These are phyloP conservation scores for Thymus quinquecostatus DNA, from an alignment of 257 asterid species.

Conservation along the genomic window DNA sequence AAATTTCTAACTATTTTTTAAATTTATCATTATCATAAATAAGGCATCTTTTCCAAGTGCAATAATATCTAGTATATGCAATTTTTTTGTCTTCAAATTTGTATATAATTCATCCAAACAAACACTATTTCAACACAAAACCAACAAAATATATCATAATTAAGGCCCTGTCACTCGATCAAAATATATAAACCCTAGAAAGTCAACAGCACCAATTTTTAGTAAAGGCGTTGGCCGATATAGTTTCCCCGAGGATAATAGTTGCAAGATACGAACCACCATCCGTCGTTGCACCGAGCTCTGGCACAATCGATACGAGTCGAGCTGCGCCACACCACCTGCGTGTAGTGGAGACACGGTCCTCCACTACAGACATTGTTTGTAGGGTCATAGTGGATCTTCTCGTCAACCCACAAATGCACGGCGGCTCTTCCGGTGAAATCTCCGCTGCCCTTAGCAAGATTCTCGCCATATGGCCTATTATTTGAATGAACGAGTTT, in stretches of 20 bases:
- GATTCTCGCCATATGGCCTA: slow-evolving; percentile 44
- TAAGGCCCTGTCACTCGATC: too few relatives aligned
- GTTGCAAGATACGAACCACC: slow-evolving; percentile 41
- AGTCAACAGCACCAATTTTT: background rate
- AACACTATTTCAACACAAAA: background rate
- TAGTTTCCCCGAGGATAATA: slow-evolving; percentile 39
- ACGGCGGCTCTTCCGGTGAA: slow-evolving; percentile 32
- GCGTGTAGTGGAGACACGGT: slow-evolving; percentile 48
- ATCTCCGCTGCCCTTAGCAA: slow-evolving; percentile 34
- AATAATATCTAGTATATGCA: too few relatives aligned
- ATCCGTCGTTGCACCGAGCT: slow-evolving; percentile 31
- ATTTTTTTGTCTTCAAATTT: too few relatives aligned
- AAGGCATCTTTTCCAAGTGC: too few relatives aligned
- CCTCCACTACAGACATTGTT: slow-evolving; percentile 37
- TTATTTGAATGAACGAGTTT: slow-evolving; percentile 48
- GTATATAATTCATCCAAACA: background rate
- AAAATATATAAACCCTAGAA: too few relatives aligned
- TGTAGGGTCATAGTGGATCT: slow-evolving; percentile 27
- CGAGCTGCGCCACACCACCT: slow-evolving; percentile 51
- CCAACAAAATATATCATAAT: too few relatives aligned
- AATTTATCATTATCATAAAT: too few relatives aligned
- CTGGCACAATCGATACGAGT: slow-evolving; percentile 19
- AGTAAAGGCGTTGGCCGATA: slow-evolving; percentile 37
- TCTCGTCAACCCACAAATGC: slow-evolving; percentile 46
- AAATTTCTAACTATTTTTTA: too few relatives aligned